Evolutionary conservation across 305 asterid species (phyloP).

Genomic region (Fraxinus albicans): DNA sequence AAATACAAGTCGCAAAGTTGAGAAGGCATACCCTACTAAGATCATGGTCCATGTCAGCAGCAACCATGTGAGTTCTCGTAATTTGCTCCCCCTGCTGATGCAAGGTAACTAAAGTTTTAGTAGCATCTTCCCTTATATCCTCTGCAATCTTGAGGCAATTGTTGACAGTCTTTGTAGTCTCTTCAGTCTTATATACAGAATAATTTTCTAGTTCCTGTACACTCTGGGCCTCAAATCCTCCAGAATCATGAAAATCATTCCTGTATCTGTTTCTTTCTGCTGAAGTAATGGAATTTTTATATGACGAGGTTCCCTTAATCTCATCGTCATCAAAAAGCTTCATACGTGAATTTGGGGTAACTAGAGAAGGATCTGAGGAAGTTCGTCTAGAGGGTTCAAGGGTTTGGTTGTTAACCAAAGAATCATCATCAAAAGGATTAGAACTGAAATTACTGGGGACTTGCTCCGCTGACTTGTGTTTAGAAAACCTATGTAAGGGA

Average conservation of each 20-base stretch:
- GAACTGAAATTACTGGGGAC: constrained; percentile 24
- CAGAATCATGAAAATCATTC: constrained; percentile 66
- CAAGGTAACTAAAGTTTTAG: constrained; percentile 71
- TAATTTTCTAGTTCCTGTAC: constrained; percentile 77
- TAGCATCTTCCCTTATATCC: constrained; percentile 90
- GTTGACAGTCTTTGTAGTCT: constrained; percentile 67
- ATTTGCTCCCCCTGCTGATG: constrained; percentile 98
- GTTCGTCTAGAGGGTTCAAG: constrained; percentile 47
- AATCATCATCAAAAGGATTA: constrained; percentile 78
- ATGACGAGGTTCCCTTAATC: constrained; percentile 35
- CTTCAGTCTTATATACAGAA: constrained; percentile 80
- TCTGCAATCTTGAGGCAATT: constrained; percentile 84
- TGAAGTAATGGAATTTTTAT: constrained; percentile 38
- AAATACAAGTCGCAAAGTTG: constrained; percentile 11
- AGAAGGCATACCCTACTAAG: constrained; percentile 81
- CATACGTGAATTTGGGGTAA: constrained; percentile 36
- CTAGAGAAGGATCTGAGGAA: constrained; percentile 67
- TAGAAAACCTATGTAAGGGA: constrained; percentile 49
- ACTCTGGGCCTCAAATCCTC: constrained; percentile 76
- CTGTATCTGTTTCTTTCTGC: constrained; percentile 57
- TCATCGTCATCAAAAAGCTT: constrained; percentile 76
- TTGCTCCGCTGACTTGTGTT: constrained; percentile 40
- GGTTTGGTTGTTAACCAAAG: constrained; percentile 46
- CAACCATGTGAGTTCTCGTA: constrained; percentile 66
- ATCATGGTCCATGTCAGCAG: constrained; percentile 85